Evolutionary conservation across 1,284 basidiomycete species (phyloP).

Genomic region (Irpex sp.): DNA sequence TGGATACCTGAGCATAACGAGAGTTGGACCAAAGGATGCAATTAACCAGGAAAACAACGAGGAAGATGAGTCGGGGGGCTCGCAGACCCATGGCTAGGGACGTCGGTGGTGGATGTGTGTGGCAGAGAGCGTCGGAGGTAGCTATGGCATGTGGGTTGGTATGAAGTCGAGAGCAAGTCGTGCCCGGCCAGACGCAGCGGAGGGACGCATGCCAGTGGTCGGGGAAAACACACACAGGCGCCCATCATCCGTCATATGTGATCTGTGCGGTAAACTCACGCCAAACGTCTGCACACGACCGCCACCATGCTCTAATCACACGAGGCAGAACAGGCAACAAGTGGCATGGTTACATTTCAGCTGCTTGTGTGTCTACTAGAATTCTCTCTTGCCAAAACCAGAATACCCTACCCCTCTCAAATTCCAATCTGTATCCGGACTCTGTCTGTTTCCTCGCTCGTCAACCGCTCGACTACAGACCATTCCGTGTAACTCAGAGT

Average conservation of each 20-base stretch:
- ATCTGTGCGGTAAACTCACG: neutral
- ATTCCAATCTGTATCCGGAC: neutral
- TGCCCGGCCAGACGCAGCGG: too few species aligned
- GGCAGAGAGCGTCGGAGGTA: neutral
- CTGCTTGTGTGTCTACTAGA: neutral
- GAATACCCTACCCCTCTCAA: neutral
- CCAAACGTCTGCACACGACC: neutral
- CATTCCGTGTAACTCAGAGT: slow-evolving; percentile 20
- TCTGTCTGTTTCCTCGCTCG: neutral
- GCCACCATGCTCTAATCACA: neutral
- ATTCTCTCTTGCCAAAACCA: neutral
- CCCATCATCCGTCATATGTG: neutral
- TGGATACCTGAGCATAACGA: slow-evolving; percentile 42
- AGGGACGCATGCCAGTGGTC: neutral
- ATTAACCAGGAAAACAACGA: slow-evolving; percentile 47
- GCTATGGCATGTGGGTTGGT: slow-evolving; percentile 4
- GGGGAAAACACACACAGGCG: neutral
- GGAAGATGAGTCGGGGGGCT: slow-evolving; percentile 46
- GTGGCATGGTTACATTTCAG: too few species aligned
- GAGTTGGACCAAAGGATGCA: slow-evolving; percentile 64
- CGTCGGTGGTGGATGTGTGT: neutral
- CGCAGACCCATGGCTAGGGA: slow-evolving; percentile 34
- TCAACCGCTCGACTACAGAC: slow-evolving; percentile 43
- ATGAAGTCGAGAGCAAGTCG: neutral
- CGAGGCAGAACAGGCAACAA: too few species aligned